Evolutionary conservation across 2,329 filamentous ascomycete species (phyloP).

Genomic region (Fusarium buharicum): DNA sequence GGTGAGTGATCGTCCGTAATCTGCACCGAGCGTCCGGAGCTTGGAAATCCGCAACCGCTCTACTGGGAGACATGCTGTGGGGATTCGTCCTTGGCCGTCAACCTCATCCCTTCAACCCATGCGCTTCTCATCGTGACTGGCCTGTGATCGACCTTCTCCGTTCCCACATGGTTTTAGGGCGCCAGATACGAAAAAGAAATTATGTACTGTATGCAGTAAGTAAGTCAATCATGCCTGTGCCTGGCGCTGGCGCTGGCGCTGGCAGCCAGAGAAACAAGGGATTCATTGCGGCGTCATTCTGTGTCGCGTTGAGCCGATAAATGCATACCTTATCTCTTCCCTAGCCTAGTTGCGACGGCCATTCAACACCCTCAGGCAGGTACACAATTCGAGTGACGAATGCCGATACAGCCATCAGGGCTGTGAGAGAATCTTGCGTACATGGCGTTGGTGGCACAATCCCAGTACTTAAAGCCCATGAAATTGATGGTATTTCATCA

Average conservation of each 20-base stretch:
- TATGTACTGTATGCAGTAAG: neutral
- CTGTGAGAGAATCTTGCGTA: conserved; percentile 7
- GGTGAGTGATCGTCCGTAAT: conserved; percentile 24
- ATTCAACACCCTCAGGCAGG: conserved; percentile 17
- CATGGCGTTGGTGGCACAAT: conserved; percentile 21
- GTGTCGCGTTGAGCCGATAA: conserved; percentile 31
- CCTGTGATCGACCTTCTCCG: conserved; percentile 21
- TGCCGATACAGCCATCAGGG: conserved; percentile 5
- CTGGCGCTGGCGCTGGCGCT: conserved; percentile 12
- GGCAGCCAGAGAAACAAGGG: conserved; percentile 15
- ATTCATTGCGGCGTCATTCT: conserved; percentile 24
- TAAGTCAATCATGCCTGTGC: conserved; percentile 25
- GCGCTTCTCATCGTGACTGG: conserved; percentile 15
- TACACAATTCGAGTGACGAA: conserved; percentile 19
- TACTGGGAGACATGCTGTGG: conserved; percentile 18
- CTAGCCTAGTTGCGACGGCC: conserved; percentile 10
- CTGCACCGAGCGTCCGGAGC: conserved; percentile 26
- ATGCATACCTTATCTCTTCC: conserved; percentile 20
- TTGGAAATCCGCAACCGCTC: conserved; percentile 19
- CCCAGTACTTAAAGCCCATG: neutral
- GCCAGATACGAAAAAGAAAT: conserved; percentile 10
- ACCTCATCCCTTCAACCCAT: conserved; percentile 16
- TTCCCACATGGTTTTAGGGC: conserved; percentile 29
- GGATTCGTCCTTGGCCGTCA: conserved; percentile 3
- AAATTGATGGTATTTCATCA: conserved; percentile 35